Percentiles rank a stretch among this genome's conserved stretches.
Conservation (phyloP, 2,329 filamentous ascomycete species). For the Trichoderma oligosporum region DNA sequence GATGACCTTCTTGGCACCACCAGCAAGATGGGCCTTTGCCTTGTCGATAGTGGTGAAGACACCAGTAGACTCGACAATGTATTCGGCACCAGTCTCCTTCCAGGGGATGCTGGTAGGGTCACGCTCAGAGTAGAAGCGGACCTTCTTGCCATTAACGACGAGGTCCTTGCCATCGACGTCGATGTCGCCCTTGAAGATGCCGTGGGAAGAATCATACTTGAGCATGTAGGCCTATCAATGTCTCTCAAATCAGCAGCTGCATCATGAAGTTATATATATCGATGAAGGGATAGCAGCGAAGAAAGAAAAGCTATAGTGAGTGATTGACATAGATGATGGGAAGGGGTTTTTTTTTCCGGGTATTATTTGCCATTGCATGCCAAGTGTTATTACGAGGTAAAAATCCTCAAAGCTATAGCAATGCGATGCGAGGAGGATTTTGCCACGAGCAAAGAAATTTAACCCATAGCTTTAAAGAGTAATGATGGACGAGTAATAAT, state of each 20-base stretch:
- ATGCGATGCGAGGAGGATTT: too few species aligned
- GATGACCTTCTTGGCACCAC: conserved; percentile 97
- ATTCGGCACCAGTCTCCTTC: conserved; percentile 80
- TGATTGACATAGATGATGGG: background rate
- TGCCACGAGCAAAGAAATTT: too few species aligned
- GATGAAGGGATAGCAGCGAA: background rate
- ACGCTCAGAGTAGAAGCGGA: conserved; percentile 91
- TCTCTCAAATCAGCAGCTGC: conserved; percentile 1
- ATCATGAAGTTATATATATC: background rate
- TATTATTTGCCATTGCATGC: too few species aligned
- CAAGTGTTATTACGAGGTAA: too few species aligned
- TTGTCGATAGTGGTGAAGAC: conserved; percentile 99
- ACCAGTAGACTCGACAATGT: conserved; percentile 97
- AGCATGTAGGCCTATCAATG: conserved; percentile 89
- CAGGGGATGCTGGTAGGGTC: conserved; percentile 90
- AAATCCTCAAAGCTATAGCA: too few species aligned
- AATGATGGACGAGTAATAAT: too few species aligned
- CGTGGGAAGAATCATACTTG: conserved; percentile 98
- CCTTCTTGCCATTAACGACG: conserved; percentile 86
- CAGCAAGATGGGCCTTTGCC: conserved; percentile 89
- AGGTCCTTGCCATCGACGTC: conserved; percentile 67
- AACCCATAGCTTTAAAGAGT: too few species aligned
- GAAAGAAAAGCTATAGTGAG: background rate
- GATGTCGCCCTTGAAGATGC: conserved; percentile 90
- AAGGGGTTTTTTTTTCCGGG: background rate